These are phyloP conservation scores for Mycocentrospora acerina DNA, from an alignment of 2,329 filamentous ascomycete species.

Conservation along the genomic window DNA sequence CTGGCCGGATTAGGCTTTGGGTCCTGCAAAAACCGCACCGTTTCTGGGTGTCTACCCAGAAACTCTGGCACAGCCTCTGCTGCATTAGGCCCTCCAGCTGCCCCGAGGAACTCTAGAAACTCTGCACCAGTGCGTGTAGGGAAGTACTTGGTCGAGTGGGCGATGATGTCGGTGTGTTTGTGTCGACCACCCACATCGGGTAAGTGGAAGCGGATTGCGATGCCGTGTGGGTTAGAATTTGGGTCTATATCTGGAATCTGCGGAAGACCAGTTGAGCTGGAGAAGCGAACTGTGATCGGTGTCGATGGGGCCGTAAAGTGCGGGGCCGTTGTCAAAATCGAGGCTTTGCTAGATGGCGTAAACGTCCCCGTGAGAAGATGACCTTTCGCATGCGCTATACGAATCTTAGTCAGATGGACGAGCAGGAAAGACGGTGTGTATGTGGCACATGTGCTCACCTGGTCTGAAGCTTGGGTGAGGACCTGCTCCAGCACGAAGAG, in stretches of 20 bases:
- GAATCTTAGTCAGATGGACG: conserved; percentile 6
- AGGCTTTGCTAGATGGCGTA: conserved; percentile 49
- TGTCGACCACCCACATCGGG: conserved; percentile 42
- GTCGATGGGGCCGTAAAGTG: conserved; percentile 52
- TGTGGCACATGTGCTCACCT: conserved; percentile 21
- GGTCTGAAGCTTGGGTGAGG: conserved; percentile 31
- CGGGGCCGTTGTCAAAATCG: conserved; percentile 48
- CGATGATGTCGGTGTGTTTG: conserved; percentile 59
- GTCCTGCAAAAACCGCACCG: conserved; percentile 50
- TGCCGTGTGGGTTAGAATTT: conserved; percentile 50
- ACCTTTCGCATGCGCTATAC: conserved; percentile 57
- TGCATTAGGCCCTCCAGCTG: conserved; percentile 36
- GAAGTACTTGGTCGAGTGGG: conserved; percentile 56
- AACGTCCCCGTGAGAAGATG: conserved; percentile 56
- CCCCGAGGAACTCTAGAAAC: conserved; percentile 54
- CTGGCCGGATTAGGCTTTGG: conserved; percentile 54
- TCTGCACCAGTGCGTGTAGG: conserved; percentile 55
- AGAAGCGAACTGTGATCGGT: conserved; percentile 54
- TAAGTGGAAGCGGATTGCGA: conserved; percentile 54
- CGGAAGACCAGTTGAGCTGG: conserved; percentile 54
- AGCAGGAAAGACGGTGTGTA: neutral
- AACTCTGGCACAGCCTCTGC: conserved; percentile 43
- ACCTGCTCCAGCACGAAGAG: conserved; percentile 27
- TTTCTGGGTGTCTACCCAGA: conserved; percentile 49
- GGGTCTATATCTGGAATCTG: conserved; percentile 52